Conservation (phyloP, 805 yeast genomes). For the Yarrowia osloensis region DNA sequence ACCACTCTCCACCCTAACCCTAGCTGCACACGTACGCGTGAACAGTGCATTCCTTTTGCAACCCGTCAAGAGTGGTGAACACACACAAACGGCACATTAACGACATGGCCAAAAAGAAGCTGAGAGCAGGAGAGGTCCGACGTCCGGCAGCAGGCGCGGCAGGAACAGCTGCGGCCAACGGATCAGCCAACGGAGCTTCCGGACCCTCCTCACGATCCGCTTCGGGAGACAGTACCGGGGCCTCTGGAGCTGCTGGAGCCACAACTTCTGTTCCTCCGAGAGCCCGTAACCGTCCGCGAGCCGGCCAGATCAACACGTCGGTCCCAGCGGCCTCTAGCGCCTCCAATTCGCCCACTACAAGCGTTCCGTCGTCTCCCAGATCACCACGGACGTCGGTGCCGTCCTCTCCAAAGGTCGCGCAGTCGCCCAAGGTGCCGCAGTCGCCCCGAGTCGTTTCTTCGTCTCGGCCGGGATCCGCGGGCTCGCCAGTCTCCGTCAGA, state of each 20-base stretch:
- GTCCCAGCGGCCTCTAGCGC: background rate
- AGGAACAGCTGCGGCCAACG: background rate
- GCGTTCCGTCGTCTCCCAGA: slow-evolving; percentile 11
- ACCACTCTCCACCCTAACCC: too few species aligned
- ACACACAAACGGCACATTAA: background rate
- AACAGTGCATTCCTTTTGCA: slow-evolving; percentile 20
- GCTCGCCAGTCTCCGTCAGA: background rate
- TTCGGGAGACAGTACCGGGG: background rate
- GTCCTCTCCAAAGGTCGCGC: background rate
- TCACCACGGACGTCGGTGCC: background rate
- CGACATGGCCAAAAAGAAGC: slow-evolving; percentile 26
- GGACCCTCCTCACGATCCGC: background rate
- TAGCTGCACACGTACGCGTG: slow-evolving; percentile 28
- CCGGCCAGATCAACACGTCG: slow-evolving; percentile 1
- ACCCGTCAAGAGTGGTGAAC: background rate
- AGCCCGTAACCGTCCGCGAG: slow-evolving; percentile 4
- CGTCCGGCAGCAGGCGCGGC: background rate
- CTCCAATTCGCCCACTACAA: slow-evolving; percentile 7
- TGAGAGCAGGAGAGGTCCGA: slow-evolving; percentile 19
- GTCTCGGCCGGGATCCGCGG: background rate
- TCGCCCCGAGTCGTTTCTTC: background rate
- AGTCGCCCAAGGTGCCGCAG: background rate
- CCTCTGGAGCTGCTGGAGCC: background rate
- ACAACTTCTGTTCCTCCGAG: slow-evolving; percentile 8
- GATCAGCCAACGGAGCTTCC: background rate